Percentiles rank a stretch among this genome's conserved stretches.
Conservation (phyloP, 1,139 yeast species). For the Candida mesenterica region DNA sequence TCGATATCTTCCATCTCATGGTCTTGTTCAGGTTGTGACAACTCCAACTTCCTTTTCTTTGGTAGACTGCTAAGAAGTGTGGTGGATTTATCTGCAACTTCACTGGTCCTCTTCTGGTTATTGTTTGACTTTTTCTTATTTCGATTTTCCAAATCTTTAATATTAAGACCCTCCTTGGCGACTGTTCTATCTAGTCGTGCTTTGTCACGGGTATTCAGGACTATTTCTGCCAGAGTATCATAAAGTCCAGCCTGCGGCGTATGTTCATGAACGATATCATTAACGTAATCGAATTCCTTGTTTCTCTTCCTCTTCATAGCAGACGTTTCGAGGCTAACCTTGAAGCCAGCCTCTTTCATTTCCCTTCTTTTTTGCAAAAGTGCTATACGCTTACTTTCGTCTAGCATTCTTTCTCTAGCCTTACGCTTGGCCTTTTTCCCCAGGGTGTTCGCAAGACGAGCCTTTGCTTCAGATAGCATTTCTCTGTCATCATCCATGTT, state of each 20-base stretch:
- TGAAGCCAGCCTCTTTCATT: slow-evolving; percentile 80
- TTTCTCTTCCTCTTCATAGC: slow-evolving; percentile 51
- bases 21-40: slow-evolving; percentile 37
- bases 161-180: slow-evolving; percentile 45
- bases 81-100: no score
- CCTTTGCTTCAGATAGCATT: slow-evolving; percentile 91
- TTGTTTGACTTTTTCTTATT: slow-evolving; percentile 19
- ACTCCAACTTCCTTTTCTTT: slow-evolving; percentile 53
- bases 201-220: slow-evolving; percentile 36
- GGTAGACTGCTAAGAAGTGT: no score
- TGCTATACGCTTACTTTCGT: slow-evolving; percentile 73
- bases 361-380: slow-evolving; percentile 80
- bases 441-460: slow-evolving; percentile 86
- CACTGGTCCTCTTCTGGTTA: no score
- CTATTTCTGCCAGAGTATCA: slow-evolving; percentile 61
- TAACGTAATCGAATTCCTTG: slow-evolving; percentile 75
- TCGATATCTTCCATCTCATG: neutral
- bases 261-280: slow-evolving; percentile 79
- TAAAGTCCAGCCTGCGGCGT: slow-evolving; percentile 69
- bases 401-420: slow-evolving; percentile 76
- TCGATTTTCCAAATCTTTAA: slow-evolving; percentile 38
- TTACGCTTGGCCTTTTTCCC: slow-evolving; percentile 95
- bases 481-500: slow-evolving; percentile 88
- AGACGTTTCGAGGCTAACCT: slow-evolving; percentile 44
- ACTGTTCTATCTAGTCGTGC: slow-evolving; percentile 47